Evolutionary conservation across 768 basidiomycete species (phyloP), one percentile per base, ranked within the genome.

Genomic region (Phaffia tasmanica): DNA sequence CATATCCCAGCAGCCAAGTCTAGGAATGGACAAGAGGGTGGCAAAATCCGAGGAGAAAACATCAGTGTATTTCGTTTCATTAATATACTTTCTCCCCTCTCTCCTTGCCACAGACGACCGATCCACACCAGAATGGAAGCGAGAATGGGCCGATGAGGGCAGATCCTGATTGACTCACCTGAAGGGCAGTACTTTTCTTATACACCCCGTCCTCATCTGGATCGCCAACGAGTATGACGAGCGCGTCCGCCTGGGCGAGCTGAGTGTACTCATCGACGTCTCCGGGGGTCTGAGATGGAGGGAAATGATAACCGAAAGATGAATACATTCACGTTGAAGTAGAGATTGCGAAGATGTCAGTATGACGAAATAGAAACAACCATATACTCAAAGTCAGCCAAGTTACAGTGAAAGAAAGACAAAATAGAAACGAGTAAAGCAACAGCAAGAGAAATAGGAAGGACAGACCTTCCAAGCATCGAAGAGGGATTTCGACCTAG

Each of bases 1-100:
- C 94, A 76, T 92, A 98, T 18, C 93, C 94, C 49, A 98, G 82
- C 21, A 99, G 81, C 89, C 92, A 95, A 74, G 92, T 93, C 94
- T 95, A 71, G 8, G 29, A 30, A 61, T 54, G 58, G 25, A 47
- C n/a, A 14, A 47, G 48, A 29, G 35, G 19, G 19, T 51, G 16
- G 58, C n/a, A 35, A 54, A 54, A 27, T 5, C n/a, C 53, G 16
- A 4, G n/a, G 16, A n/a, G 53, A n/a, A 18, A 54, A 11, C 35
- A 42, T 35, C 23, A 63, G 67, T 27, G 19, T 8, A 16, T 48
- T 18, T 19, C 30, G 60, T 11, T 23, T 23, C 62, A 4, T 9
- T 27, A 65, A 47, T 18, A 3, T 60, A 15, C 50, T 47, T 27
- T 19, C 18, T 16, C 48, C 59, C 2, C 23, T 55, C 21, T 30